Evolutionary conservation across 768 basidiomycete species (phyloP), one percentile per base, ranked within the genome.

Genomic region (Russula brevipes): DNA sequence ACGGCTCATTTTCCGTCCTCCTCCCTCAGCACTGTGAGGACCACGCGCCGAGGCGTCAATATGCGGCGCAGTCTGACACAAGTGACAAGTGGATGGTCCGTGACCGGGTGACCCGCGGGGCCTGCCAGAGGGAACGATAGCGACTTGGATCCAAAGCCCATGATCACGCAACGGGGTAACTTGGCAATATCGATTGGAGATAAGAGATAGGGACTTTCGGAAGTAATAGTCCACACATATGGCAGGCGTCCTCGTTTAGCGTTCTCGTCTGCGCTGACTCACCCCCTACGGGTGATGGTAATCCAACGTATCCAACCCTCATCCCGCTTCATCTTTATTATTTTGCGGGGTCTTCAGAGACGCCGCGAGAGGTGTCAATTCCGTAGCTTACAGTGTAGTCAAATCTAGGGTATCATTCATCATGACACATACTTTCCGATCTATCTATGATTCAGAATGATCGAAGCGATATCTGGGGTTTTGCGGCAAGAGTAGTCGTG

Each of bases 381-480:
- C 57, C 46, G 38, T 63, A 12, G 16, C 14, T 39, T 47, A 63
- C 39, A 41, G 39, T 30, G 52, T 35, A 58, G 61, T 46, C n/a
- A 3, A 47, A 39, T 19, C 31, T 38, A n/a, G 24, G 41, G 59
- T 53, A 44, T 31, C 10, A 58, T 46, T 58, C 35, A 45, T 38
- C 54, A 55, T 17, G 19, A 46, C 14, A 53, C 42, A 38, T 59
- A 54, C 35, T 54, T 47, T 54, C 46, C 39, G 39, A 45, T 47
- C 50, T 24, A 59, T 52, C 31, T 41, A 39, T n/a, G 31, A 31
- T 54, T 54, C 46, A 68, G 11, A 68, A 68, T 31, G 67, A 66
- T 33, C 67, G 65, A 38, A 68, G 61, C 7, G 65, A 68, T 59
- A 68, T 68, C 39, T 68, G 67, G 2, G 67, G 67, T 46, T 67